These are phyloP conservation scores for Apiospora phragmitis DNA, from an alignment of 2,329 filamentous ascomycete species.

Conservation along the genomic window DNA sequence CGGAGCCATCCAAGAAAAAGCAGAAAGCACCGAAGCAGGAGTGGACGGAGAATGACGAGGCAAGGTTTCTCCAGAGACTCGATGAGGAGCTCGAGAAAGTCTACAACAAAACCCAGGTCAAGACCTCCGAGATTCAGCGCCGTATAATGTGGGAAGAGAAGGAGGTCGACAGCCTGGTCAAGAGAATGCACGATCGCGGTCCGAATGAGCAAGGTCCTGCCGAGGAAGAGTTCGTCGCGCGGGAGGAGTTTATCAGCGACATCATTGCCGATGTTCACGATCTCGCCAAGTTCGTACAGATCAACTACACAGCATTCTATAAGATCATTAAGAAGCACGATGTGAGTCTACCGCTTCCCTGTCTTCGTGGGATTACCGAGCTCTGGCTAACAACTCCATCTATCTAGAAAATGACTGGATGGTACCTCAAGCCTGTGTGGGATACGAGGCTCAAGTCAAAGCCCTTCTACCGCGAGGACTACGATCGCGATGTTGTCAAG, in stretches of 20 bases:
- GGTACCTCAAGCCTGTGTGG: conserved; percentile 95
- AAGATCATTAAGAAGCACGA: conserved; percentile 99
- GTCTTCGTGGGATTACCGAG: not conserved
- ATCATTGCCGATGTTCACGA: conserved; percentile 99
- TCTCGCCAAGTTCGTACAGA: conserved; percentile 93
- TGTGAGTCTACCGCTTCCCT: conserved; percentile 51
- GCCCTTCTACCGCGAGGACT: conserved; percentile 98
- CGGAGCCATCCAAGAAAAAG: conserved; percentile 30
- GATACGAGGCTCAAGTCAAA: conserved; percentile 91
- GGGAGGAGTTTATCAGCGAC: conserved; percentile 94
- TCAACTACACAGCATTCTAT: conserved; percentile 99
- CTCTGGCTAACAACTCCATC: not conserved
- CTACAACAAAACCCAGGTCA: conserved; percentile 95
- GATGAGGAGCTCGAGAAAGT: conserved; percentile 96
- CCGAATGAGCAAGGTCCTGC: conserved; percentile 61
- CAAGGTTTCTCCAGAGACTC: conserved; percentile 80
- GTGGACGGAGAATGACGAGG: conserved; percentile 93
- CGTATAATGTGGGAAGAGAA: conserved; percentile 92
- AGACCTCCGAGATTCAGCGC: conserved; percentile 91
- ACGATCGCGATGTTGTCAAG: conserved; percentile 92
- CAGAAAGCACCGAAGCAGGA: conserved; percentile 47
- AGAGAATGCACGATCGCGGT: conserved; percentile 66
- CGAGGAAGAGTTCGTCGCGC: conserved; percentile 90
- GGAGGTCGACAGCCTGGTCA: conserved; percentile 65
- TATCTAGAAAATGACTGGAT: conserved; percentile 85